A percentile compares a stretch with the other conserved stretches of the same genome.
These are phyloP conservation scores for Hymenoscyphus scutula DNA, from an alignment of 2,329 filamentous ascomycete genomes.

Conservation along the genomic window DNA sequence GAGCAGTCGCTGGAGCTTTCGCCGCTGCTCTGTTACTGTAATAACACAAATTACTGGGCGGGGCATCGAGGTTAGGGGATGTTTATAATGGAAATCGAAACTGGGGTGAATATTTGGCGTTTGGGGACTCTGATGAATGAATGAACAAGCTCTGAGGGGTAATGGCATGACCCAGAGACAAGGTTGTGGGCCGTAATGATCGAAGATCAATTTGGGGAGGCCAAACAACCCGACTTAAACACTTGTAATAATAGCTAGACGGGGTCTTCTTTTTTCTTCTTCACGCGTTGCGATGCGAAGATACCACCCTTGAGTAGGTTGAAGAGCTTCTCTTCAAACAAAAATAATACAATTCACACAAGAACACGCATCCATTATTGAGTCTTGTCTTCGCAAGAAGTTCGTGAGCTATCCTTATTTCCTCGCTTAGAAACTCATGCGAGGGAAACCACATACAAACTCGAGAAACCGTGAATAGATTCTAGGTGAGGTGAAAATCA, in stretches of 20 bases:
- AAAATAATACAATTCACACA: too few relatives aligned
- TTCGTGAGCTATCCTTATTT: too few relatives aligned
- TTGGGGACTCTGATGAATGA: background rate
- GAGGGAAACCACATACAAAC: too few relatives aligned
- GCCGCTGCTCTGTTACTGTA: conserved; percentile 13
- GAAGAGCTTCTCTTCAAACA: background rate
- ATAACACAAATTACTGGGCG: background rate
- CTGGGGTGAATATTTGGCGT: background rate
- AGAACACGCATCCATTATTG: too few relatives aligned
- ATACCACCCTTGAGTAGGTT: background rate
- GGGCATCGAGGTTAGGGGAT: background rate
- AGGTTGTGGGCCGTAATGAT: conserved; percentile 1
- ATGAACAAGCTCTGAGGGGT: background rate
- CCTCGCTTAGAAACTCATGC: too few relatives aligned
- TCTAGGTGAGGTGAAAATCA: too few relatives aligned
- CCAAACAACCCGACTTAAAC: background rate
- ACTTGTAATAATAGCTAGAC: background rate
- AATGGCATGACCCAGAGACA: background rate
- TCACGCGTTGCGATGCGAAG: background rate
- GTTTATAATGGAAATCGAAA: background rate
- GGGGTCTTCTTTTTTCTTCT: background rate
- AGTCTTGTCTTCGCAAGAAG: too few relatives aligned
- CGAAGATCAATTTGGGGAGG: background rate
- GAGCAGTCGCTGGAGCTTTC: conserved; percentile 6
- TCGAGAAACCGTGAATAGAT: too few relatives aligned